Percentiles rank a stretch among this genome's conserved stretches.
phyloP scores from a whole-genome alignment of 2,329 filamentous ascomycete species.

The Leptographium flavum region DNA sequence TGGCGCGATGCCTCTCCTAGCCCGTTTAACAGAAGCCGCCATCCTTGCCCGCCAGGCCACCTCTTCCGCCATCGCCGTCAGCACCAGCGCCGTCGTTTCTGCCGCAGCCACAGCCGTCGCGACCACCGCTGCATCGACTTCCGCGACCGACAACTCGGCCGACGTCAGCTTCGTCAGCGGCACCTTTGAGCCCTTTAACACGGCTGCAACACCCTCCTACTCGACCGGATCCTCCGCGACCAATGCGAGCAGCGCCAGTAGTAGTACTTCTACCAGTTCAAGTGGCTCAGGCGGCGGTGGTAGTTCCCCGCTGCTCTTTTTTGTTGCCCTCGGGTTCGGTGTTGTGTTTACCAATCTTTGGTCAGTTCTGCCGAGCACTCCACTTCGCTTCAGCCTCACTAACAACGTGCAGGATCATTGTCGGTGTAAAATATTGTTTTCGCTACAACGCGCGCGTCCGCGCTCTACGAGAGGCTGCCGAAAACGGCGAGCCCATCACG shows the following conservation, averaged over 20 bases:
- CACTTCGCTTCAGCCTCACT: no score
- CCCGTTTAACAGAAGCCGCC: slow-evolving; percentile 14
- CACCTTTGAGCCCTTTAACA: not conserved
- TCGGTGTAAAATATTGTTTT: slow-evolving; percentile 98
- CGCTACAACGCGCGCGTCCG: slow-evolving; percentile 92
- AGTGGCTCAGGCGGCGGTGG: slow-evolving; percentile 2
- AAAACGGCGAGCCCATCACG: slow-evolving; percentile 80
- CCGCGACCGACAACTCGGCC: not conserved
- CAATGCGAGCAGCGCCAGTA: not conserved
- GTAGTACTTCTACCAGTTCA: not conserved
- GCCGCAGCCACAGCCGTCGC: slow-evolving; percentile 1
- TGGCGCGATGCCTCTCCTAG: slow-evolving; percentile 14
- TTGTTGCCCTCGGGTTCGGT: slow-evolving; percentile 65
- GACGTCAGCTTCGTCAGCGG: not conserved
- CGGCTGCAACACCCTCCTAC: not conserved
- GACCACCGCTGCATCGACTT: not conserved
- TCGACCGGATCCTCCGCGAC: not conserved
- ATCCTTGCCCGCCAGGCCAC: slow-evolving; percentile 15
- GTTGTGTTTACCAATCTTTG: slow-evolving; percentile 98
- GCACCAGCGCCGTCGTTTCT: not conserved
- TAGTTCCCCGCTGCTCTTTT: slow-evolving; percentile 28
- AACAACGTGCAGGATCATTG: slow-evolving; percentile 84
- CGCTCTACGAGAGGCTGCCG: slow-evolving; percentile 56
- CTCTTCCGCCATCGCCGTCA: not conserved
- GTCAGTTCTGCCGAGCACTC: slow-evolving; percentile 38